Percentiles rank a stretch among this genome's conserved stretches.
Conservation (phyloP, 2,329 filamentous ascomycete species). For the Monilinia fructigena region DNA sequence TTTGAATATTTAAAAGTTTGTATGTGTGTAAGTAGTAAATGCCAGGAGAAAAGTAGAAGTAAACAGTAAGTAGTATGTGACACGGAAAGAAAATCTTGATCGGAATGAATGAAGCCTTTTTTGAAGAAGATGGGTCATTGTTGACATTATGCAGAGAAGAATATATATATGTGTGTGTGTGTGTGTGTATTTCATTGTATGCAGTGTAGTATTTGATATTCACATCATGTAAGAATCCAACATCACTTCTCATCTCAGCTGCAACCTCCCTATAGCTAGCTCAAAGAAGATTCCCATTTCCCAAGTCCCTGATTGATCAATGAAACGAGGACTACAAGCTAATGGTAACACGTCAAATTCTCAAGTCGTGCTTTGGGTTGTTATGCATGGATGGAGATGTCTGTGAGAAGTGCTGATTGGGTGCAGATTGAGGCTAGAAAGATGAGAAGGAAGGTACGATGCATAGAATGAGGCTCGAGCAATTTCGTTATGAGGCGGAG, state of each 20-base stretch:
- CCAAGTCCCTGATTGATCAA: too few relatives aligned
- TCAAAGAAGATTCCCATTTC: too few relatives aligned
- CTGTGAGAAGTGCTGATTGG: neutral
- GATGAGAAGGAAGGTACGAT: neutral
- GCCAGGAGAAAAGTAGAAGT: neutral
- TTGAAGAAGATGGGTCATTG: neutral
- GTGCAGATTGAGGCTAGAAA: neutral
- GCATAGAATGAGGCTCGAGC: slow-evolving; percentile 2
- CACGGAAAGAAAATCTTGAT: neutral
- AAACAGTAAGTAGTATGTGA: neutral
- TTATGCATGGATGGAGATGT: neutral
- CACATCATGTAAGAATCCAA: too few relatives aligned
- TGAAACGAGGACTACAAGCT: neutral
- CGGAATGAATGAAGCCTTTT: neutral
- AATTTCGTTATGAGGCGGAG: slow-evolving; percentile 1
- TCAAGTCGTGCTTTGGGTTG: too few relatives aligned
- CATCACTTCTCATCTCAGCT: too few relatives aligned
- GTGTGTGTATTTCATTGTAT: too few relatives aligned
- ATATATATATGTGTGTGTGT: too few relatives aligned
- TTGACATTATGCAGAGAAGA: neutral
- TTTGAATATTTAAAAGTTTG: neutral
- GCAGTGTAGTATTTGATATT: too few relatives aligned
- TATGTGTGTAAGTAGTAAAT: neutral
- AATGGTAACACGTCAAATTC: neutral
- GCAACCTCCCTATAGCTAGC: too few relatives aligned